A percentile compares a stretch with the other conserved stretches of the same genome.
These are phyloP conservation scores for Protostelium mycophagum DNA, from an alignment of 78 protist species.

Conservation along the genomic window DNA sequence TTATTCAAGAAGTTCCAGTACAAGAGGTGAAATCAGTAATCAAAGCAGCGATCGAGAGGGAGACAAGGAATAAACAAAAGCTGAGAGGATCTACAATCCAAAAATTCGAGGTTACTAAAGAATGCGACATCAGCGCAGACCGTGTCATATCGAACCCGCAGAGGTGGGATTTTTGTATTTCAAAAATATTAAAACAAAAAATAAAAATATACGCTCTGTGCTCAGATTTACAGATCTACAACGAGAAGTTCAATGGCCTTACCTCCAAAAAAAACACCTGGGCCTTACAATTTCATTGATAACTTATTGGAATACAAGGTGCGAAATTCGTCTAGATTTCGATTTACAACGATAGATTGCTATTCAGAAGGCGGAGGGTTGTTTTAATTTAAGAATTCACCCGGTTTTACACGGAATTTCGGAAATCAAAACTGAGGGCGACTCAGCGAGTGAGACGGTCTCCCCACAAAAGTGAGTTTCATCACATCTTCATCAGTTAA, in stretches of 20 bases:
- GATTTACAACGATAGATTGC: background rate
- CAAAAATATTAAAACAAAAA: no score
- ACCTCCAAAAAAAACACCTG: background rate
- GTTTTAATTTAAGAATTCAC: background rate
- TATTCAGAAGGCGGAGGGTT: background rate
- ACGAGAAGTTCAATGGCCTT: background rate
- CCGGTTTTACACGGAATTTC: background rate
- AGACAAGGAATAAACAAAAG: no score
- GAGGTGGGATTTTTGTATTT: no score
- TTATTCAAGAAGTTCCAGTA: background rate
- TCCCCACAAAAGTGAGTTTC: no score
- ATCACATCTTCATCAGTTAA: background rate
- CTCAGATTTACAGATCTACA: background rate
- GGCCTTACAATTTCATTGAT: background rate
- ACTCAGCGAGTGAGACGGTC: background rate
- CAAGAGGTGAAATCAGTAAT: background rate
- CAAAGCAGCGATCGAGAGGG: background rate
- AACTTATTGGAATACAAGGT: background rate
- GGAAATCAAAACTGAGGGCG: no score
- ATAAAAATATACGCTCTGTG: no score
- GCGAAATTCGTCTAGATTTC: background rate
- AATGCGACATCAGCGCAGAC: no score
- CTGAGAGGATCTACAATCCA: no score
- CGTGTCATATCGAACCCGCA: no score
- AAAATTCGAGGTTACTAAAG: no score